Evolutionary conservation across 306 rosid species (phyloP).

Genomic region (Cicer bijugum): DNA sequence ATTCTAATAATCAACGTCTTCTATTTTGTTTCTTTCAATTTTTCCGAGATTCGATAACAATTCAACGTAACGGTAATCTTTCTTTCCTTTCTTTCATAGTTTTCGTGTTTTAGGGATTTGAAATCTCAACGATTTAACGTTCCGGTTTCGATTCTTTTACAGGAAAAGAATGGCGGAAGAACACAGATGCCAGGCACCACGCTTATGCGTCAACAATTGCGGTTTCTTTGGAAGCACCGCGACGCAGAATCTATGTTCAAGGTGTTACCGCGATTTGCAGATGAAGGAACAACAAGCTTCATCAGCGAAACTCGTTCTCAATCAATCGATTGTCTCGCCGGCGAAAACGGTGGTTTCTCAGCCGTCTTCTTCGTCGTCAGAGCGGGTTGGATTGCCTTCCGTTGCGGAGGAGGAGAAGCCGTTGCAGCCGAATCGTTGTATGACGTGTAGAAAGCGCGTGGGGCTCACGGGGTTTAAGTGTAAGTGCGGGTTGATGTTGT

Average conservation of each 20-base stretch:
- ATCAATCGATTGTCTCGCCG: conserved; percentile 42
- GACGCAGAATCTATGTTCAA: conserved; percentile 69
- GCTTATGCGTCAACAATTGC: conserved; percentile 75
- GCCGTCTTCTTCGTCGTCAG: background rate
- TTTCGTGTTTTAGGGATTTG: background rate
- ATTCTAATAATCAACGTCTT: too few relatives aligned
- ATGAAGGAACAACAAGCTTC: conserved; percentile 67
- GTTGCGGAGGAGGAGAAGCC: conserved; percentile 2
- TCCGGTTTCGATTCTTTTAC: background rate
- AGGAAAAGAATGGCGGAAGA: conserved; percentile 74
- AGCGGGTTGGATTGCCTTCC: background rate
- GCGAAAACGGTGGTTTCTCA: background rate
- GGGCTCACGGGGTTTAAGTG: conserved; percentile 85
- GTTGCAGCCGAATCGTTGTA: conserved; percentile 58
- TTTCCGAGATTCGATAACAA: background rate
- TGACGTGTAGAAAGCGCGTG: conserved; percentile 79
- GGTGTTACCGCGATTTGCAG: conserved; percentile 73
- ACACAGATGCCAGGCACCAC: conserved; percentile 74
- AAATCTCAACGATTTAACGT: background rate
- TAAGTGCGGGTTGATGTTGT: conserved; percentile 68
- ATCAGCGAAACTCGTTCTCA: conserved; percentile 57
- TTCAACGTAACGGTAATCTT: background rate
- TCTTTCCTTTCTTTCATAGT: background rate
- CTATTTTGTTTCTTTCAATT: too few relatives aligned
- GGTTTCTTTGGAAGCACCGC: conserved; percentile 80